A percentile compares a stretch with the other conserved stretches of the same genome.
phyloP scores from a whole-genome alignment of 768 basidiomycete species.

The Russula olivacea region DNA sequence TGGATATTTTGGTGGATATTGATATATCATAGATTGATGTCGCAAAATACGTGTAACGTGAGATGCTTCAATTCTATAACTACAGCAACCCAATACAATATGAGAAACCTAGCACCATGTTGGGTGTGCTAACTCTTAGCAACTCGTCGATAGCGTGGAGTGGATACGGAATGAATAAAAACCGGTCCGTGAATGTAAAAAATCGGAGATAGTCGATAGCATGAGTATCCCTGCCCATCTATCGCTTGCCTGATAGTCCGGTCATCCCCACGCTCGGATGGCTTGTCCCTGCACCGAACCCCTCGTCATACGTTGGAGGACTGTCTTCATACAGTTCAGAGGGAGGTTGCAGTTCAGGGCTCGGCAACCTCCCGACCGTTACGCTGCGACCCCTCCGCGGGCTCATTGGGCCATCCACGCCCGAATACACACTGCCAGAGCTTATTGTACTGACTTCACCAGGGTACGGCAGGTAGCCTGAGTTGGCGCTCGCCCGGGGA shows the following conservation, averaged over 20 bases:
- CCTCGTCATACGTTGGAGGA: constrained; percentile 64
- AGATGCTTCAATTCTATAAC: not conserved
- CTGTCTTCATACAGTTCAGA: constrained; percentile 41
- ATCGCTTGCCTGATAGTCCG: constrained; percentile 9
- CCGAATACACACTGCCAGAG: constrained; percentile 18
- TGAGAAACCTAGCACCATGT: not conserved
- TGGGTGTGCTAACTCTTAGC: not conserved
- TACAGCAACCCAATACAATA: not conserved
- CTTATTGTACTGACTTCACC: constrained; percentile 4
- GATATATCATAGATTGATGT: too few relatives aligned
- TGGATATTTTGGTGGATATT: too few relatives aligned
- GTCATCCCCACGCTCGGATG: not conserved
- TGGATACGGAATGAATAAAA: constrained; percentile 3
- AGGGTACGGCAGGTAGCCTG: constrained; percentile 25
- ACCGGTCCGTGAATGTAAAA: not conserved
- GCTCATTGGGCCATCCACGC: not conserved
- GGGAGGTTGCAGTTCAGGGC: constrained; percentile 18
- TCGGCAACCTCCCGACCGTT: not conserved
- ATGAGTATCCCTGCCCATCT: not conserved
- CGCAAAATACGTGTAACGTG: not conserved
- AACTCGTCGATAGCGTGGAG: constrained; percentile 6
- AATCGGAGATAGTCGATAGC: not conserved
- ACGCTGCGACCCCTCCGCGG: constrained; percentile 2
- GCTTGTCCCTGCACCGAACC: constrained; percentile 21
- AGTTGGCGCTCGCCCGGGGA: constrained; percentile 17